Evolutionary conservation across 495 filamentous ascomycete genomes (phyloP).

Genomic region (Penicillium cinerascens): DNA sequence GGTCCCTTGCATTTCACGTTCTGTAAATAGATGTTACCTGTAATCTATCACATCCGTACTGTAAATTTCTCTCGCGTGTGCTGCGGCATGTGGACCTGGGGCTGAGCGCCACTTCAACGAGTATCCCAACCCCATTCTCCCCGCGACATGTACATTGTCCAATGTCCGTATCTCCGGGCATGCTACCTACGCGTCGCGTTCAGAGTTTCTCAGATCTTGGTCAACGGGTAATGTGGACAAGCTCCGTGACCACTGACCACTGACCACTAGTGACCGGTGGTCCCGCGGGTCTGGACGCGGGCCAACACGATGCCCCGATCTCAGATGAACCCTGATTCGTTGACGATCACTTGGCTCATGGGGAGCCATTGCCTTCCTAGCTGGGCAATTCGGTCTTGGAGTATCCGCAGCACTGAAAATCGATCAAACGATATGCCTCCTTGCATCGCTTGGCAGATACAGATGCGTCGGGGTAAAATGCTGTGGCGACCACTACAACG

Average conservation of each 20-base stretch:
- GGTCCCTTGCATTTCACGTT: not conserved
- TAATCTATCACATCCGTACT: not conserved
- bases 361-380: not conserved
- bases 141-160: constrained; percentile 5
- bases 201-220: not conserved
- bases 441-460: not conserved
- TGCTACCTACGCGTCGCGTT: not conserved
- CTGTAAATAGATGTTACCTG: not conserved
- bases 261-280: constrained; percentile 1
- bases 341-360: not conserved
- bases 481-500: not conserved
- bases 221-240: not conserved
- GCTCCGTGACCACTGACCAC: not conserved
- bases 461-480: constrained; percentile 2
- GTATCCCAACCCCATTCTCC: constrained; percentile 5
- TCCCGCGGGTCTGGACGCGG: constrained; percentile 22
- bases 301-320: constrained; percentile 11
- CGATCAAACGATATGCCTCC: not conserved
- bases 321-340: constrained; percentile 1
- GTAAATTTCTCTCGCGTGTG: constrained; percentile 3
- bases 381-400: not conserved
- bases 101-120: constrained; percentile 25
- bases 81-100: constrained; percentile 20
- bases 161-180: not conserved
- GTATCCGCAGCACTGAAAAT: not conserved